A percentile compares a stretch with the other conserved stretches of the same genome.
phyloP scores from a whole-genome alignment of 768 basidiomycete genomes.

The Epithele typhae region DNA sequence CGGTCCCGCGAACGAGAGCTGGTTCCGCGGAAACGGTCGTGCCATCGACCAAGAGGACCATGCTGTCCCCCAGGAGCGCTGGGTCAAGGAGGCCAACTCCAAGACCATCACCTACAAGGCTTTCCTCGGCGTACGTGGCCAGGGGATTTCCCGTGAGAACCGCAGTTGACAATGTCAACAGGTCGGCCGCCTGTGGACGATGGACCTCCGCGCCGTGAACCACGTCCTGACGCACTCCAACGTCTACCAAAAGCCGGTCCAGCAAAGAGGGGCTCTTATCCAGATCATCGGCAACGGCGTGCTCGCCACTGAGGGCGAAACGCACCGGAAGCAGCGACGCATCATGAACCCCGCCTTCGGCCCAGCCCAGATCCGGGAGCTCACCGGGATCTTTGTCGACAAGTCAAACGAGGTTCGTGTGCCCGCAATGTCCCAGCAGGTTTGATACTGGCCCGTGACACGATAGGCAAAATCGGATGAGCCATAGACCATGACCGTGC shows the following conservation, averaged over 20 bases:
- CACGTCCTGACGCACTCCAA: slow-evolving; percentile 60
- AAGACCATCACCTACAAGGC: slow-evolving; percentile 10
- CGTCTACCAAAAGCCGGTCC: slow-evolving; percentile 54
- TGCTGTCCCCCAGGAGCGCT: slow-evolving; percentile 13
- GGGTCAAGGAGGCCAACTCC: slow-evolving; percentile 10
- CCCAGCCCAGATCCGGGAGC: slow-evolving; percentile 48
- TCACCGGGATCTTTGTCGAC: slow-evolving; percentile 51
- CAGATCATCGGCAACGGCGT: slow-evolving; percentile 39
- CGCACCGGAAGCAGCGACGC: slow-evolving; percentile 5
- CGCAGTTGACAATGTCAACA: too few relatives aligned
- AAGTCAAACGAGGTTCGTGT: slow-evolving; percentile 44
- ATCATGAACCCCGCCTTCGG: slow-evolving; percentile 65
- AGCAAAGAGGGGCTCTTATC: slow-evolving; percentile 33
- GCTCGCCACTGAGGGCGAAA: too few relatives aligned
- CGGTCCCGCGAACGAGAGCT: slow-evolving; percentile 42
- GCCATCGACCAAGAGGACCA: slow-evolving; percentile 34
- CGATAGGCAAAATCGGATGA: slow-evolving; percentile 28
- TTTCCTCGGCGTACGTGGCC: slow-evolving; percentile 5
- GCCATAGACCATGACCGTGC: slow-evolving; percentile 30
- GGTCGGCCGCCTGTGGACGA: slow-evolving; percentile 11
- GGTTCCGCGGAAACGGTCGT: slow-evolving; percentile 45
- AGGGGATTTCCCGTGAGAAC: too few relatives aligned
- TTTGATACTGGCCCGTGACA: slow-evolving; percentile 22
- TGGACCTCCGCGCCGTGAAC: slow-evolving; percentile 59
- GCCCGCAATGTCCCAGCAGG: neutral